Evolutionary conservation across 2,329 filamentous ascomycete species (phyloP), one percentile per base, ranked within the genome.

Genomic region (Knufia fluminis): DNA sequence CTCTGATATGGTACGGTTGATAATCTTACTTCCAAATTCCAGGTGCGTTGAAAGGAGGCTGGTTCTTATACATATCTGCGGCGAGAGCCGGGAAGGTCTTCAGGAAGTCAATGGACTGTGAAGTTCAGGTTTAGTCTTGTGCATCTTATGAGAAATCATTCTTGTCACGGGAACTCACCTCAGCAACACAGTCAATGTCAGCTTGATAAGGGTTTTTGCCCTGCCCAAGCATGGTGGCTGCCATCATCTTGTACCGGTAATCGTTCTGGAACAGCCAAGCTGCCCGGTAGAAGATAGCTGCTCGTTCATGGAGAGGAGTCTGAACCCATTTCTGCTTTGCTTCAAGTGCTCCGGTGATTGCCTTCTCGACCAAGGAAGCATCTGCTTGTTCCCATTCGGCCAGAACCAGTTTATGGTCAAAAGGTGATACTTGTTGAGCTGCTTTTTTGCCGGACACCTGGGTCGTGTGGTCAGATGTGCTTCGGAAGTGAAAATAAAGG

Each of bases 131-230:
- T n/a, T n/a, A n/a, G n/a, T n/a, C n/a, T n/a, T n/a, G n/a, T n/a
- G n/a, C n/a, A n/a, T n/a, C n/a, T n/a, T n/a, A n/a, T n/a, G n/a
- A n/a, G n/a, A n/a, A n/a, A n/a, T n/a, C n/a, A n/a, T n/a, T n/a
- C n/a, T n/a, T n/a, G n/a, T n/a, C n/a, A n/a, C n/a, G n/a, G n/a
- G n/a, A n/a, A n/a, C n/a, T n/a, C n/a, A n/a, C 47, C 56, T 68
- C 65, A 6, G 64, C 64, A 1, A 61, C 61, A 35, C 60, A 61
- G 39, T 68, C 64, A 33, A 67, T 66, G 50, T 68, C 66, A 12
- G 62, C 67, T 54, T 69, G 66, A 60, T 61, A 67, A 16, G 60
- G 58, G 50, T 66, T 69, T 58, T 68, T 69, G 26, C 66, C 67
- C 50, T 68, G 66, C 7, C 66, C 66, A 2, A 69, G 54, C 66